phyloP scores from a whole-genome alignment of 768 basidiomycete species.

The Lactarius hengduanensis region DNA sequence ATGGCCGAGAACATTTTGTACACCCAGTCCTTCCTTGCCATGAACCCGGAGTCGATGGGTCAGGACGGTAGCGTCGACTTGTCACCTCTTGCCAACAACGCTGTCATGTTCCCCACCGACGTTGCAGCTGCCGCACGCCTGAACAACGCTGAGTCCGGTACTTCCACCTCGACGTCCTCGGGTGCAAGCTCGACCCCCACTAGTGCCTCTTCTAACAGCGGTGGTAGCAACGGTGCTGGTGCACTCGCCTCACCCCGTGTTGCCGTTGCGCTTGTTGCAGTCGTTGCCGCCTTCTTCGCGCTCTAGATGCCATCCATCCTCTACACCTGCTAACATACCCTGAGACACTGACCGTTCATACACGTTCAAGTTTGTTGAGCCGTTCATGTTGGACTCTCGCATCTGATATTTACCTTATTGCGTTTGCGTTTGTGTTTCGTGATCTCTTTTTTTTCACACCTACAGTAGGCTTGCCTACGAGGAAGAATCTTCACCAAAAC shows the following conservation, averaged over 20 bases:
- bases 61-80: constrained; percentile 54
- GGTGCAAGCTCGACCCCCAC: constrained; percentile 28
- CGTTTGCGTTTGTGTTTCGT: constrained; percentile 24
- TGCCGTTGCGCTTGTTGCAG: constrained; percentile 49
- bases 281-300: constrained; percentile 44
- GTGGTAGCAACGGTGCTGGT: constrained; percentile 44
- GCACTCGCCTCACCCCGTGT: constrained; percentile 49
- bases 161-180: constrained; percentile 32
- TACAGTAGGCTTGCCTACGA: constrained; percentile 20
- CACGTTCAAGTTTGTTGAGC: constrained; percentile 11
- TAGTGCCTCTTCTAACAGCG: constrained; percentile 27
- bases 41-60: constrained; percentile 51
- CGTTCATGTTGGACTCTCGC: constrained; percentile 23
- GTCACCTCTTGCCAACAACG: constrained; percentile 41
- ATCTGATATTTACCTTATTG: constrained; percentile 11
- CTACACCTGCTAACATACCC: constrained; percentile 18
- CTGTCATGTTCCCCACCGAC: constrained; percentile 62
- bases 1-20: constrained; percentile 59
- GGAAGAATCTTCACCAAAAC: constrained; percentile 17
- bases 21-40: constrained; percentile 45
- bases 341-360: constrained; percentile 13
- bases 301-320: constrained; percentile 37
- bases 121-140: constrained; percentile 44
- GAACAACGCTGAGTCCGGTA: constrained; percentile 33
- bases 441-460: constrained; percentile 15